Percentiles rank a stretch among this genome's conserved stretches.
These are phyloP conservation scores for Clausena lansium DNA, from an alignment of 345 rosid species.

Conservation along the genomic window DNA sequence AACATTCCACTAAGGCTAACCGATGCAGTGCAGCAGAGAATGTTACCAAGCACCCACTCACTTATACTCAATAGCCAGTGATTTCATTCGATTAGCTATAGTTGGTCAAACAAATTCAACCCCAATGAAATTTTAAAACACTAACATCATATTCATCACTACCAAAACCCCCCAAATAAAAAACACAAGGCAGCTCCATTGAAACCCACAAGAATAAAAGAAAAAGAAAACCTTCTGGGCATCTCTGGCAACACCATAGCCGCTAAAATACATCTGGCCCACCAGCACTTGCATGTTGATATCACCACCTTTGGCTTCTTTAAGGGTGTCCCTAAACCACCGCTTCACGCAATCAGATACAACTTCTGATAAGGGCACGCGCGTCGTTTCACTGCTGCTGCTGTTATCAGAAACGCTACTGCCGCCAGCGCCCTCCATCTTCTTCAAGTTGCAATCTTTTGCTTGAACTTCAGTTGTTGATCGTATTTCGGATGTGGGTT, in stretches of 20 bases:
- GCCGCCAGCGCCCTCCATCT: slow-evolving; percentile 48
- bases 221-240: slow-evolving; percentile 56
- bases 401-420: not conserved
- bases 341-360: slow-evolving; percentile 85
- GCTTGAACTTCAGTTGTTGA: not conserved
- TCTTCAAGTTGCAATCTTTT: slow-evolving; percentile 17
- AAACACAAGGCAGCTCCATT: no score
- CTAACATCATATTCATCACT: no score
- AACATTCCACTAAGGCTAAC: not conserved
- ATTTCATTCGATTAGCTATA: no score
- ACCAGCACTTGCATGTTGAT: slow-evolving; percentile 84
- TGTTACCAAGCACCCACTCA: no score
- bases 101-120: no score
- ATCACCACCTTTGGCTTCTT: slow-evolving; percentile 91
- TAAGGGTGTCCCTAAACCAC: slow-evolving; percentile 91
- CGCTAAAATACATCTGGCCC: slow-evolving; percentile 90
- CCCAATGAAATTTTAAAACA: no score
- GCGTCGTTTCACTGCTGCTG: slow-evolving; percentile 19
- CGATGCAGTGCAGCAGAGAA: no score
- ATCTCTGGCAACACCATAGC: slow-evolving; percentile 86
- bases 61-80: no score
- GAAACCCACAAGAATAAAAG: not conserved
- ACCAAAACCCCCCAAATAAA: no score
- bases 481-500: slow-evolving; percentile 34
- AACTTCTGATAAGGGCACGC: slow-evolving; percentile 72